Conservation (phyloP, 2,329 filamentous ascomycete genomes). For the Didymella pomorum region DNA sequence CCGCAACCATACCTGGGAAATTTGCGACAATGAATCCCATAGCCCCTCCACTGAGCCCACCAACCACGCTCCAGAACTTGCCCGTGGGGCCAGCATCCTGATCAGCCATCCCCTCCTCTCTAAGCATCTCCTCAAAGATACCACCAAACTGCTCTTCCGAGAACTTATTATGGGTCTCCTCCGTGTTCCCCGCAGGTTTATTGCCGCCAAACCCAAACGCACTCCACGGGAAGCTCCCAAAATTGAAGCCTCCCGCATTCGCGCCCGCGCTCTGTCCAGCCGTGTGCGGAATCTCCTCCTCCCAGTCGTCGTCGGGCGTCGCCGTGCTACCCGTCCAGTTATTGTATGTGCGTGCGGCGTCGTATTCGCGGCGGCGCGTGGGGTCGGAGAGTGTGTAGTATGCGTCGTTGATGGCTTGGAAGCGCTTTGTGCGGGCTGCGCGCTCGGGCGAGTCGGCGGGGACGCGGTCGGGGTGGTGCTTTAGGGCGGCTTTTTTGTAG, state of each 20-base stretch:
- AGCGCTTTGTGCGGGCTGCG: constrained; percentile 79
- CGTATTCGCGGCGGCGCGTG: constrained; percentile 81
- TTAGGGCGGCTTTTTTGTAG: constrained; percentile 92
- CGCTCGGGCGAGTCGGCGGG: constrained; percentile 84
- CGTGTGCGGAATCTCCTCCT: constrained; percentile 59
- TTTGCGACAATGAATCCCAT: constrained; percentile 96
- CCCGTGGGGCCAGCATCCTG: constrained; percentile 67
- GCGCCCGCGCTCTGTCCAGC: not conserved
- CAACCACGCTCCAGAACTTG: constrained; percentile 86
- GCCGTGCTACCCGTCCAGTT: constrained; percentile 53
- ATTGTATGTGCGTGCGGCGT: constrained; percentile 71
- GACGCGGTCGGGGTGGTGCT: constrained; percentile 93
- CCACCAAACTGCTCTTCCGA: constrained; percentile 86
- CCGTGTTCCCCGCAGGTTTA: constrained; percentile 51
- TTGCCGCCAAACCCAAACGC: constrained; percentile 69
- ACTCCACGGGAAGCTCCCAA: constrained; percentile 76
- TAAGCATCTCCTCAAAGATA: constrained; percentile 63
- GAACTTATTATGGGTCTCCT: constrained; percentile 63
- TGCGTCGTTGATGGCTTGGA: constrained; percentile 91
- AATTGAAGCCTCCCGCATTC: constrained; percentile 13
- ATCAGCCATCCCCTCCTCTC: constrained; percentile 73
- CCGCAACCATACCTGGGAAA: constrained; percentile 85
- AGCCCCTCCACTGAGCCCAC: constrained; percentile 84
- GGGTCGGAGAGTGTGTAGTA: constrained; percentile 91
- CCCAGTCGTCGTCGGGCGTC: constrained; percentile 55